A percentile compares a stretch with the other conserved stretches of the same genome.
phyloP scores from a whole-genome alignment of 257 asterid genomes.

The Scutellaria galericulata region DNA sequence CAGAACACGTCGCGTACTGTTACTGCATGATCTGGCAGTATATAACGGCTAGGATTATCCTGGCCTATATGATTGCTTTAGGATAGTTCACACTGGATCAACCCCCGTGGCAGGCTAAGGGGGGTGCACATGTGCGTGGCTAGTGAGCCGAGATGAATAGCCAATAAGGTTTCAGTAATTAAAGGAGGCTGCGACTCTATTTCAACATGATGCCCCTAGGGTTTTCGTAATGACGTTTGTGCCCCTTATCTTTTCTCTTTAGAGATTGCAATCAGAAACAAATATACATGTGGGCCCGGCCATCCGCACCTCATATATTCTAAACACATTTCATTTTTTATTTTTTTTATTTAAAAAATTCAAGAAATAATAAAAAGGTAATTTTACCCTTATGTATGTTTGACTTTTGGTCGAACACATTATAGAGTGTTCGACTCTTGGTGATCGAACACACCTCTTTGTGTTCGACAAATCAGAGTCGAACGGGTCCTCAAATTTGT shows the following conservation, averaged over 20 bases:
- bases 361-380: too few relatives aligned
- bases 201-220: conserved; percentile 2
- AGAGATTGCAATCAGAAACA: conserved; percentile 20
- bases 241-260: conserved; percentile 36
- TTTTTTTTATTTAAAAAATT: too few relatives aligned
- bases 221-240: conserved; percentile 24
- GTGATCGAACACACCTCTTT: too few relatives aligned
- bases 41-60: conserved; percentile 24
- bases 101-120: not conserved
- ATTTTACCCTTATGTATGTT: too few relatives aligned
- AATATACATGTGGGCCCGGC: too few relatives aligned
- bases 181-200: not conserved
- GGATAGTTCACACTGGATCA: not conserved
- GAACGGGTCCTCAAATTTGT: too few relatives aligned
- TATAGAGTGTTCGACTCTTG: too few relatives aligned
- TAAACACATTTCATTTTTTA: too few relatives aligned
- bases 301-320: too few relatives aligned
- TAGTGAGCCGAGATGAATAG: conserved; percentile 36
- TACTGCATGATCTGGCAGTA: conserved; percentile 35
- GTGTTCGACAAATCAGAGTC: too few relatives aligned
- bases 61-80: not conserved
- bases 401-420: too few relatives aligned
- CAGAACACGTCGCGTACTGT: conserved; percentile 27
- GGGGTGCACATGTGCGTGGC: conserved; percentile 16
- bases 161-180: conserved; percentile 38